A percentile compares a stretch with the other conserved stretches of the same genome.
These are phyloP conservation scores for Citrus trifoliata DNA, from an alignment of 345 rosid species.

Conservation along the genomic window DNA sequence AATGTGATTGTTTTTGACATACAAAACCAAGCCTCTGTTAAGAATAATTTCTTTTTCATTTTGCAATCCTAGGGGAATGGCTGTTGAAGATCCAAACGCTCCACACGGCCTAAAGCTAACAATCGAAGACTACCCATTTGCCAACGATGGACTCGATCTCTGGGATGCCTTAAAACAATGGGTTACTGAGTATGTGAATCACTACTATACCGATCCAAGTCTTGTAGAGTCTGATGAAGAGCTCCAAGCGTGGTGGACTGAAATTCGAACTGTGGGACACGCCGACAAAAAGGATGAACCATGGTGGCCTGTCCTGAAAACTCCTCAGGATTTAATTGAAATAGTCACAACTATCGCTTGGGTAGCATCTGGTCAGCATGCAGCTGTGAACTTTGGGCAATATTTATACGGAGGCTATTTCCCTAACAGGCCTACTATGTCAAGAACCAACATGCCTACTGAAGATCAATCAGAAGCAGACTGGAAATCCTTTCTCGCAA, in stretches of 20 bases:
- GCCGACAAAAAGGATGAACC: conserved; percentile 8
- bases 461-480: conserved; percentile 36
- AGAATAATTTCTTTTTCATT: background rate
- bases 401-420: conserved; percentile 34
- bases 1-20: too few species aligned
- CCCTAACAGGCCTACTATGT: conserved; percentile 40
- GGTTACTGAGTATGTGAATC: conserved; percentile 26
- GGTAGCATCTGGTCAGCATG: conserved; percentile 44
- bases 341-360: conserved; percentile 30
- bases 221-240: conserved; percentile 22
- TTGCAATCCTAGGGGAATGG: conserved; percentile 44
- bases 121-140: conserved; percentile 57
- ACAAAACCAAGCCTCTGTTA: too few species aligned
- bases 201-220: conserved; percentile 11
- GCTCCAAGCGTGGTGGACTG: conserved; percentile 40
- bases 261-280: conserved; percentile 2
- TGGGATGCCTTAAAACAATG: conserved; percentile 50
- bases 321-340: conserved; percentile 2
- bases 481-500: conserved; percentile 27
- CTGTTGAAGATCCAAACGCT: conserved; percentile 39
- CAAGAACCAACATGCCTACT: conserved; percentile 39
- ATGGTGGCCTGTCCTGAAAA: conserved; percentile 23
- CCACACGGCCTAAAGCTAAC: conserved; percentile 51
- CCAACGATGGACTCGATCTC: conserved; percentile 50
- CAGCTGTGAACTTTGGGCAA: conserved; percentile 48